phyloP scores from a whole-genome alignment of 495 filamentous ascomycete genomes.

The Tuber melanosporum region DNA sequence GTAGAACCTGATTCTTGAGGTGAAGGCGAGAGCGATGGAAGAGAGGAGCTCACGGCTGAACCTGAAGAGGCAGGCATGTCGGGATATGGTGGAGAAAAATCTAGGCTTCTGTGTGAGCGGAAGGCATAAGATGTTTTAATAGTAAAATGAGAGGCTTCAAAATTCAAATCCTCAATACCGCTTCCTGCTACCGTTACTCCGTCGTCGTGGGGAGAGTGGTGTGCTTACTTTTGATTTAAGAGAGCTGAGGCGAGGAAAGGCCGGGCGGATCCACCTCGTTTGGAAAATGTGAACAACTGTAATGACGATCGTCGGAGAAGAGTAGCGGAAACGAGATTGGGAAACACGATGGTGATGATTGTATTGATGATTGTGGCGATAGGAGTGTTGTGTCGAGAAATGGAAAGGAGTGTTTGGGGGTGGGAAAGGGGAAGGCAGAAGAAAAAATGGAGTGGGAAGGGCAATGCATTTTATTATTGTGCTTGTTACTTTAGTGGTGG shows the following conservation, averaged over 20 bases:
- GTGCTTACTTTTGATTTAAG: slow-evolving; percentile 2
- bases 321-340: not conserved
- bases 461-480: slow-evolving; percentile 42
- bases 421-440: slow-evolving; percentile 21
- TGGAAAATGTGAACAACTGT: not conserved
- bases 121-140: not conserved
- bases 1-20: slow-evolving; percentile 32
- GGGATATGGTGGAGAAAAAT: slow-evolving; percentile 18
- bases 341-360: slow-evolving; percentile 20
- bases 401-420: slow-evolving; percentile 25
- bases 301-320: slow-evolving; percentile 4
- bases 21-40: slow-evolving; percentile 40
- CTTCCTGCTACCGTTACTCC: slow-evolving; percentile 8
- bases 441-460: slow-evolving; percentile 37
- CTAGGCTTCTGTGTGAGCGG: slow-evolving; percentile 7
- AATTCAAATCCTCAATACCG: not conserved
- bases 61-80: slow-evolving; percentile 29
- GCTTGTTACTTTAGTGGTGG: slow-evolving; percentile 42
- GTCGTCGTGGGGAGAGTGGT: not conserved
- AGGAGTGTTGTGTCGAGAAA: slow-evolving; percentile 8
- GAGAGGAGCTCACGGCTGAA: slow-evolving; percentile 31
- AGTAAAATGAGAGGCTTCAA: not conserved
- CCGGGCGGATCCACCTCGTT: slow-evolving; percentile 1
- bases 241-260: slow-evolving; percentile 1
- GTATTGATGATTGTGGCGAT: slow-evolving; percentile 27